Conservation (phyloP, 129 eudicot genomes). For the Flaveria sonorensis region DNA sequence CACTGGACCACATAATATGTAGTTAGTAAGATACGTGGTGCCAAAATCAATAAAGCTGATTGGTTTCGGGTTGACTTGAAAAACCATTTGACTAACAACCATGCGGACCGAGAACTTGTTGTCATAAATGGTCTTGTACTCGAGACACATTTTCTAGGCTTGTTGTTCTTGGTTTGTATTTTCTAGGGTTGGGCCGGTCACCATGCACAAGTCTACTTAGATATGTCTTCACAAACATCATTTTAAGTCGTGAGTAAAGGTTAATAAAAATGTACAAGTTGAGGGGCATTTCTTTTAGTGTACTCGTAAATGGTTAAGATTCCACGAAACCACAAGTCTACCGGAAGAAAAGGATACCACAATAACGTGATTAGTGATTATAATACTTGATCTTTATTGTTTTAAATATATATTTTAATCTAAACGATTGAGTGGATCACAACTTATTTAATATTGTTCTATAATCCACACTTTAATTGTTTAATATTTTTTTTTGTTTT, state of each 20-base stretch:
- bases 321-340: slow-evolving; percentile 19
- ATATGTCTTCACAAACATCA: not conserved
- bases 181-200: too few species aligned
- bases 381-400: not conserved
- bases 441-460: not conserved
- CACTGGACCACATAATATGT: too few species aligned
- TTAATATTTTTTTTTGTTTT: not conserved
- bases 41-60: too few species aligned
- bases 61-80: too few species aligned
- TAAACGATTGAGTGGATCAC: not conserved
- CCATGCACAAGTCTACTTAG: too few species aligned
- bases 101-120: too few species aligned
- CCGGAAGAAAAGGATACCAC: slow-evolving; percentile 12
- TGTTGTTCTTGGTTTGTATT: too few species aligned
- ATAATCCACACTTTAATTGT: not conserved
- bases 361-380: not conserved
- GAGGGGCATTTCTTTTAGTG: slow-evolving; percentile 1
- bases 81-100: too few species aligned
- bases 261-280: not conserved
- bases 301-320: slow-evolving; percentile 16
- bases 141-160: too few species aligned
- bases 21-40: too few species aligned
- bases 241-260: not conserved
- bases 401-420: not conserved
- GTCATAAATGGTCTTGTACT: too few species aligned